Evolutionary conservation across 1,139 yeast genomes (phyloP).

Genomic region (Yamadazyma siamensis): DNA sequence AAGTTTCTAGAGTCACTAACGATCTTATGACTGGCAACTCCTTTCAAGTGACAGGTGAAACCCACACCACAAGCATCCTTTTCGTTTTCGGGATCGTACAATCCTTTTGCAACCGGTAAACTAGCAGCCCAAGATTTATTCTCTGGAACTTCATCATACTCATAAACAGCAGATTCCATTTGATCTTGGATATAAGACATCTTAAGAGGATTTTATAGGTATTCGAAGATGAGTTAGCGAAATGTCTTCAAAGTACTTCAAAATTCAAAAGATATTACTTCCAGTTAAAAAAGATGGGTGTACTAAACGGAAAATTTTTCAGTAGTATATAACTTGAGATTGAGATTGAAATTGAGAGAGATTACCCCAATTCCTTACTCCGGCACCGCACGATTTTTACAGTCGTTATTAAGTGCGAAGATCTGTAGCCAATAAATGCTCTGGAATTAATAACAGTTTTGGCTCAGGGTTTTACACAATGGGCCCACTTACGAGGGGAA

Average conservation of each 20-base stretch:
- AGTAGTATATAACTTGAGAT: no score
- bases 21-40: constrained; percentile 82
- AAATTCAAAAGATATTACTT: no score
- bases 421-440: neutral
- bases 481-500: no score
- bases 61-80: constrained; percentile 99
- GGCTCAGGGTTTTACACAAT: no score
- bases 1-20: constrained; percentile 86
- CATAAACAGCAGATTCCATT: constrained; percentile 44
- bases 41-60: constrained; percentile 92
- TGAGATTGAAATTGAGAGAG: neutral
- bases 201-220: neutral
- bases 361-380: neutral
- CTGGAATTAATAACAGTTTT: neutral
- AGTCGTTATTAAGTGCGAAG: no score
- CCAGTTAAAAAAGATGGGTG: no score
- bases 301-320: no score
- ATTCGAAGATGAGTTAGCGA: constrained; percentile 1
- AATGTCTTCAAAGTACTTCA: no score
- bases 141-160: constrained; percentile 72
- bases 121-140: constrained; percentile 91
- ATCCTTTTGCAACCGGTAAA: constrained; percentile 82
- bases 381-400: neutral
- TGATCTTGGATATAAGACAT: constrained; percentile 39
- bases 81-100: constrained; percentile 90